Evolutionary conservation across 192 early-diverging fungal species (phyloP), one percentile per base, ranked within the genome.

Genomic region (Coemansia guatemalensis): DNA sequence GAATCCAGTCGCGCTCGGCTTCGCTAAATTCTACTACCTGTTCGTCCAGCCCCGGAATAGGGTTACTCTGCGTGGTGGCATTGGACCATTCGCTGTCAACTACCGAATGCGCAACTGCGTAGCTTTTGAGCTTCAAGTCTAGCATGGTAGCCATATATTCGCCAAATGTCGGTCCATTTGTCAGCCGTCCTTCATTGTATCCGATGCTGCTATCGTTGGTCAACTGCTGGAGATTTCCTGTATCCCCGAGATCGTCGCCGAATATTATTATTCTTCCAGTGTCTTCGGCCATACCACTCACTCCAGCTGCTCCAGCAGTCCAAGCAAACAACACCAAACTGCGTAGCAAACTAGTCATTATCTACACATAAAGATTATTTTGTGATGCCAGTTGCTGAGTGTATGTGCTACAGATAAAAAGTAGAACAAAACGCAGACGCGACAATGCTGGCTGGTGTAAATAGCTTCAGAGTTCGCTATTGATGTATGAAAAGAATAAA

Each of bases 131-230:
- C 3, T 47, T 29, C 1, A 27, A 56, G 20, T 56, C 56, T 5
- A 71, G 39, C 1, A 35, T 7, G 1, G 68, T 71, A 54, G 68
- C 68, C 68, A 71, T 71, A 47, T 71, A 71, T n/a, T 71, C 68
- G 23, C 22, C 62, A 51, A 71, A 71, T 35, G 57, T 53, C 2
- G 68, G 68, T 2, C 68, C 68, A 25, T 71, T 71, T 9, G 68
- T 71, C 30, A 71, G 22, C 8, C 68, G 56, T 0, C 68, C 68
- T 0, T 58, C 56, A 21, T 44, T 55, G 22, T 71, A 64, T 26
- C 68, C 68, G 5, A 71, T 64, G 7, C 24, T 60, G 57, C 62
- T 71, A 29, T 70, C 53, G 58, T 64, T 71, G 11, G 50, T 25
- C 23, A 60, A 47, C 29, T 55, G 56, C 22, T 53, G 68, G 18